Evolutionary conservation across 208 protist genomes (phyloP), one percentile per base, ranked within the genome.

Genomic region (Sergeia podlipaevii): DNA sequence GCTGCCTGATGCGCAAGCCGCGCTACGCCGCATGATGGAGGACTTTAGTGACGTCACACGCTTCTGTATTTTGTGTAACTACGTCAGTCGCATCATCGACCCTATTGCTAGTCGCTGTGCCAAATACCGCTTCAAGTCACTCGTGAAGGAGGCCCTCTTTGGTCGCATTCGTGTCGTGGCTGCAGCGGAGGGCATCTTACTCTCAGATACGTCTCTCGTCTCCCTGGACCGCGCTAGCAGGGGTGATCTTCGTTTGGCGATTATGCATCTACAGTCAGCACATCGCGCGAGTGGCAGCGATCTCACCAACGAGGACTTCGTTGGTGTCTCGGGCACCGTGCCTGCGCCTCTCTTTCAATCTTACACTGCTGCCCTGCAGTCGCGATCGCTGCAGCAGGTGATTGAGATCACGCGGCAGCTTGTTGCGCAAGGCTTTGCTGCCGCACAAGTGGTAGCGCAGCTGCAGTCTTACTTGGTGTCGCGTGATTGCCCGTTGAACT

Each of bases 41-140:
- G 89, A 95, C 39, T 98, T 98, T 51, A 95, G 96, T 27, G 91
- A 91, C 30, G 95, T 98, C 6, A 99, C 99, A 0, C 85, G 99
- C 30, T 99, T 99, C 70, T 99, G 98, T 75, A 89, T 99, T 46
- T 85, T 99, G 27, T 99, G 99, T 76, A 99, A 99, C 79, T 99
- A 99, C 72, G 89, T 99, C 0, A 95, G 75, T 30, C 89, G 88
- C 27, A 99, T 99, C 52, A 99, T 99, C 49, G 97, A 99, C 63
- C 98, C 99, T 3, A 91, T 99, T 23, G 78, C 97, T 15, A 99
- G 98, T 43, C 85, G 99, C 13, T 99, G 99, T 70, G 98, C 98
- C 34, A 99, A 99, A 77, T 99, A 99, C 57, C 80, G 98, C 13
- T 99, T 99, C 69, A 95, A 95, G 64, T 89, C 97, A 28, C 71